A percentile compares a stretch with the other conserved stretches of the same genome.
phyloP scores from a whole-genome alignment of 148 eudicot genomes.

The Rhododendron simsii region DNA sequence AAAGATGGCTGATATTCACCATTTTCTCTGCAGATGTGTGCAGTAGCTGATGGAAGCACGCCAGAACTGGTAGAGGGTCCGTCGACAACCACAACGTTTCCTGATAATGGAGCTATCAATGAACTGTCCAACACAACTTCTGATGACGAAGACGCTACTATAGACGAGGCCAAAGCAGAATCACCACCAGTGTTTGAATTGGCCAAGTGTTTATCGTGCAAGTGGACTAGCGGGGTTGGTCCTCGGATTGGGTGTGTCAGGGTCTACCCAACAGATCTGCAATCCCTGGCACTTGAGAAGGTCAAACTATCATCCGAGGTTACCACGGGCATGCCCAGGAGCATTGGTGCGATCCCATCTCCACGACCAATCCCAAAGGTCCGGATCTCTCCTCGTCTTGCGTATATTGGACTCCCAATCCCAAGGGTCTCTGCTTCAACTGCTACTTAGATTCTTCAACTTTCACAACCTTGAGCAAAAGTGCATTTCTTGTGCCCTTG shows the following conservation, averaged over 20 bases:
- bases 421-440: conserved; percentile 32
- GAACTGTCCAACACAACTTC: neutral
- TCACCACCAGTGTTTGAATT: conserved; percentile 14
- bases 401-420: conserved; percentile 49
- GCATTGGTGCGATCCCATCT: conserved; percentile 35
- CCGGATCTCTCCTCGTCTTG: conserved; percentile 41
- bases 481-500: conserved; percentile 10
- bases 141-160: neutral
- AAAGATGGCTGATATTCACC: neutral
- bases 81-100: neutral
- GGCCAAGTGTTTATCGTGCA: conserved; percentile 28
- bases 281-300: conserved; percentile 36
- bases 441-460: conserved; percentile 10
- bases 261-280: conserved; percentile 41
- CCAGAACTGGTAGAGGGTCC: neutral
- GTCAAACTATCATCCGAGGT: conserved; percentile 36
- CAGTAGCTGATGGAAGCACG: conserved; percentile 7
- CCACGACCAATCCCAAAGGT: conserved; percentile 44
- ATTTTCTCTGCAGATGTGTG: conserved; percentile 17
- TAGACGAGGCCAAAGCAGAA: neutral
- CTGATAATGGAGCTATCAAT: neutral
- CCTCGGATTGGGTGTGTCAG: conserved; percentile 44
- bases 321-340: conserved; percentile 12
- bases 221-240: conserved; percentile 39
- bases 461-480: neutral